Conservation (phyloP, 805 yeast genomes). For the Sugiyamaella mastotermitis region DNA sequence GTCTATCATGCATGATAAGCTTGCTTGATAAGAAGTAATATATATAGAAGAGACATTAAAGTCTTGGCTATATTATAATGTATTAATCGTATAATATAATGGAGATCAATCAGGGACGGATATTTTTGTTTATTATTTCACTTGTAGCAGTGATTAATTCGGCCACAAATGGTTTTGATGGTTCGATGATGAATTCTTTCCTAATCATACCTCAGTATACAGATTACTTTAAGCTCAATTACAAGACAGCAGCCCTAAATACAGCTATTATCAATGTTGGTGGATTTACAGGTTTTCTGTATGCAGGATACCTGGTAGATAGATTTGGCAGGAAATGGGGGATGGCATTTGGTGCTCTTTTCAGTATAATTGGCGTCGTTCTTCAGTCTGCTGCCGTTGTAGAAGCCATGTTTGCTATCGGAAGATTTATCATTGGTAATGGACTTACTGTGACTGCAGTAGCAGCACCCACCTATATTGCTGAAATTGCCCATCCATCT, state of each 20-base stretch:
- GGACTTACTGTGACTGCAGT: constrained; percentile 72
- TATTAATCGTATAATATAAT: too few species aligned
- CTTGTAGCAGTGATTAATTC: too few species aligned
- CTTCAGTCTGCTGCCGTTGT: constrained; percentile 35
- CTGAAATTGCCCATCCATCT: constrained; percentile 62
- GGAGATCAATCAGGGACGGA: too few species aligned
- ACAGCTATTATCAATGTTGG: constrained; percentile 38
- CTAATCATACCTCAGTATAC: constrained; percentile 21
- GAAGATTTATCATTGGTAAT: constrained; percentile 62
- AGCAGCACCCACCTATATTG: constrained; percentile 72
- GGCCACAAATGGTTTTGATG: constrained; percentile 18
- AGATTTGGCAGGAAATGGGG: constrained; percentile 56
- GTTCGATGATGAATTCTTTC: constrained; percentile 17
- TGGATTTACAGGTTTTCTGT: constrained; percentile 62
- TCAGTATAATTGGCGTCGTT: constrained; percentile 57
- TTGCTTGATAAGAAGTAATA: too few species aligned
- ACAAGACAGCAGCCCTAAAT: constrained; percentile 11
- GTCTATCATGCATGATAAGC: too few species aligned
- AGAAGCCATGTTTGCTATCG: constrained; percentile 63
- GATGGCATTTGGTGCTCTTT: constrained; percentile 45
- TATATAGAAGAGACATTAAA: too few species aligned
- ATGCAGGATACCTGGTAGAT: constrained; percentile 57
- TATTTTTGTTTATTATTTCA: too few species aligned
- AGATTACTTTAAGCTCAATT: constrained; percentile 8
- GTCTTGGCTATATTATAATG: too few species aligned